These are phyloP conservation scores for Daedaleopsis sinensis DNA, from an alignment of 768 basidiomycete species.

Conservation along the genomic window DNA sequence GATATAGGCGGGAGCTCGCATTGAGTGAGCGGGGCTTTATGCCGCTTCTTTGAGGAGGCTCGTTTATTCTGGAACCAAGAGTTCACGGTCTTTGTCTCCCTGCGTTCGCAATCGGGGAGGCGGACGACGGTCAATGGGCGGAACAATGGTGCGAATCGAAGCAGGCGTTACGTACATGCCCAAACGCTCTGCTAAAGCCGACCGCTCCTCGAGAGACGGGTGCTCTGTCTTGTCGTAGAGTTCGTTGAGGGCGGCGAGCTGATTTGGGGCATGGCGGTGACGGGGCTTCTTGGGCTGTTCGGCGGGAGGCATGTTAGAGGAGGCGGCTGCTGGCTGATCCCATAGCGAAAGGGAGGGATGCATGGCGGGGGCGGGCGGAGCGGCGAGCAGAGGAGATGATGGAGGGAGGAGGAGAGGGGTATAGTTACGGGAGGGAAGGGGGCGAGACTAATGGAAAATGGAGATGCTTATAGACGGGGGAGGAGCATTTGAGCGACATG, in stretches of 20 bases:
- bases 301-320: conserved; percentile 29
- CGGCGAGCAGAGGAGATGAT: conserved; percentile 14
- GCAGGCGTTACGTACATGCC: conserved; percentile 62
- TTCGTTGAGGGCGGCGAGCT: conserved; percentile 76
- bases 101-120: conserved; percentile 30
- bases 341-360: conserved; percentile 21
- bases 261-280: conserved; percentile 72
- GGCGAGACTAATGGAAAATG: conserved; percentile 22
- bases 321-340: conserved; percentile 29
- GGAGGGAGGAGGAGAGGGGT: conserved; percentile 17
- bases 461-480: conserved; percentile 25
- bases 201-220: conserved; percentile 69
- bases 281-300: conserved; percentile 74
- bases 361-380: conserved; percentile 15
- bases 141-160: conserved; percentile 11
- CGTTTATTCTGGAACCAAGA: conserved; percentile 90
- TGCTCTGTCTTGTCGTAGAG: conserved; percentile 79
- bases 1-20: conserved; percentile 41
- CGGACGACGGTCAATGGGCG: background rate
- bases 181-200: conserved; percentile 67
- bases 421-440: conserved; percentile 16
- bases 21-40: conserved; percentile 35
- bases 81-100: conserved; percentile 85
- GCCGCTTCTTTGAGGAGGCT: conserved; percentile 76
- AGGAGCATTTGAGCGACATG: conserved; percentile 21